Evolutionary conservation across 2,329 filamentous ascomycete genomes (phyloP).

Genomic region (Rasamsonia emersonii): DNA sequence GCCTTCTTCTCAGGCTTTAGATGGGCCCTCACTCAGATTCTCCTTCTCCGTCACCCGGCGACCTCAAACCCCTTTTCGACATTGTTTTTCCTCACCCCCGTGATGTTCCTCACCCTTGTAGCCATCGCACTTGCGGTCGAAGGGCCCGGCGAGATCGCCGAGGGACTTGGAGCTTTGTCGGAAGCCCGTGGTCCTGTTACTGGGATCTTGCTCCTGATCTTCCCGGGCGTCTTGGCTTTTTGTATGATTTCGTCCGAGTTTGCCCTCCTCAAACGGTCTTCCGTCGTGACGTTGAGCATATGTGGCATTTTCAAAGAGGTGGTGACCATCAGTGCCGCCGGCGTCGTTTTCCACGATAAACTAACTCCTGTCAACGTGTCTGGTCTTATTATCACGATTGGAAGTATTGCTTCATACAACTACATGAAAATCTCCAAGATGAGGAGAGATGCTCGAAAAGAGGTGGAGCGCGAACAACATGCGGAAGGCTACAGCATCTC

Average conservation of each 20-base stretch:
- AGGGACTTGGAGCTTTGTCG: conserved; percentile 56
- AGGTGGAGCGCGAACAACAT: conserved; percentile 6
- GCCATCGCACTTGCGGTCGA: conserved; percentile 79
- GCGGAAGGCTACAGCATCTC: conserved; percentile 7
- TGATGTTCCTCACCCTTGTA: conserved; percentile 85
- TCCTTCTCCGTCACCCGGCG: conserved; percentile 85
- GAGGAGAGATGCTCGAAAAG: conserved; percentile 60
- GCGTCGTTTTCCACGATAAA: conserved; percentile 77
- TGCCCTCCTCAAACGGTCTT: conserved; percentile 86
- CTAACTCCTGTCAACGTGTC: conserved; percentile 81
- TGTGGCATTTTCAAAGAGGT: conserved; percentile 99
- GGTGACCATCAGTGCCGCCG: conserved; percentile 83
- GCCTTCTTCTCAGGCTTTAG: conserved; percentile 94
- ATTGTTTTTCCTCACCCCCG: conserved; percentile 92
- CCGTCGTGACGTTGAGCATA: conserved; percentile 90
- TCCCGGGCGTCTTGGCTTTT: conserved; percentile 86
- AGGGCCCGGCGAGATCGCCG: conserved; percentile 59
- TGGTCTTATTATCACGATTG: conserved; percentile 79
- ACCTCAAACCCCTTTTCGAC: conserved; percentile 95
- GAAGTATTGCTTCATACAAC: conserved; percentile 82
- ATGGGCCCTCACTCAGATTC: conserved; percentile 96
- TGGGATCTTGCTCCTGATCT: conserved; percentile 67
- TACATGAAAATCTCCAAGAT: conserved; percentile 90
- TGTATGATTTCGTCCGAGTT: conserved; percentile 96
- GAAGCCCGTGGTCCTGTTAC: conserved; percentile 58